phyloP scores from a whole-genome alignment of 1,284 basidiomycete species.

The Rhizopogon parksii region DNA sequence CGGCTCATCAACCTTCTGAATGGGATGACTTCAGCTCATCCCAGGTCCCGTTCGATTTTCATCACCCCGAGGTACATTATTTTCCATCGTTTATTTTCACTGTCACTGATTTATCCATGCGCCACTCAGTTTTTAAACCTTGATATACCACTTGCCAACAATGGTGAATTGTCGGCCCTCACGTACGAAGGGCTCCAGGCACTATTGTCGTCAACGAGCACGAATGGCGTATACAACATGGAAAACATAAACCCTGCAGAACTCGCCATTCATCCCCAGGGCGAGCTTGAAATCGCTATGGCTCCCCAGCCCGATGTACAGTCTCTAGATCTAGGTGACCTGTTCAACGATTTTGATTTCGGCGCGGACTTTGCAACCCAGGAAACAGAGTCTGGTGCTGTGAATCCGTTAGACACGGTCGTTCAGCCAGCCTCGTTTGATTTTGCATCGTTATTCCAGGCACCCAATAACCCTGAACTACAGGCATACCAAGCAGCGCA shows the following conservation, averaged over 20 bases:
- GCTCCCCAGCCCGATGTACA: constrained; percentile 6
- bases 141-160: constrained; percentile 10
- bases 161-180: background rate
- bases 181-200: constrained; percentile 16
- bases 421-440: constrained; percentile 7
- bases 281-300: constrained; percentile 30
- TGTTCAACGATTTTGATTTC: constrained; percentile 14
- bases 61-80: constrained; percentile 12
- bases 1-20: background rate
- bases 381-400: background rate
- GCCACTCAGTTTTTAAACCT: constrained; percentile 10
- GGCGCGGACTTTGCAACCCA: constrained; percentile 3
- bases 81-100: background rate
- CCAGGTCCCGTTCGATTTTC: background rate
- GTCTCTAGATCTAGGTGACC: constrained; percentile 7
- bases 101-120: constrained; percentile 5
- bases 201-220: constrained; percentile 18
- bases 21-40: constrained; percentile 12
- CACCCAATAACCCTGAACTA: constrained; percentile 10
- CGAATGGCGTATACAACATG: constrained; percentile 30
- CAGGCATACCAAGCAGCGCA: constrained; percentile 8
- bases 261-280: constrained; percentile 26
- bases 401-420: background rate
- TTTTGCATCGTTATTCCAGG: constrained; percentile 14
- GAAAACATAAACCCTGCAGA: constrained; percentile 23